Evolutionary conservation across 345 rosid species (phyloP).

Genomic region (Salix koriyanagi): DNA sequence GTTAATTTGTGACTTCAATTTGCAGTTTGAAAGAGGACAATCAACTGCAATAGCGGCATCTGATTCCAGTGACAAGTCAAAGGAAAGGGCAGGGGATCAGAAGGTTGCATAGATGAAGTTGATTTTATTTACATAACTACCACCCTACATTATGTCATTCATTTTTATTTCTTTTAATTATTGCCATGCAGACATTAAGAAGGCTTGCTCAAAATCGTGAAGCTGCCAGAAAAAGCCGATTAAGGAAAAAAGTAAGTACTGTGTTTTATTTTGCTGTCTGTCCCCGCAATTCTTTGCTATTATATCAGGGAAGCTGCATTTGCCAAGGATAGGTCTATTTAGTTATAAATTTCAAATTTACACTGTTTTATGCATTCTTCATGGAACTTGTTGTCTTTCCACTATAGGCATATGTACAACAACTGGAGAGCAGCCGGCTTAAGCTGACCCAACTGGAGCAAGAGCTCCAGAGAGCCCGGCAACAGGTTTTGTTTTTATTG

Average conservation of each 20-base stretch:
- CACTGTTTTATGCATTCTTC: not conserved
- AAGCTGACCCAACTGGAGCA: constrained; percentile 87
- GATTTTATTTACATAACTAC: not conserved
- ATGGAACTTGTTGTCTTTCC: constrained; percentile 1
- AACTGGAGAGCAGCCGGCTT: constrained; percentile 84
- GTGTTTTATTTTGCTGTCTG: not conserved
- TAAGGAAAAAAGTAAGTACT: constrained; percentile 76
- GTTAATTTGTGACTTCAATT: constrained; percentile 13
- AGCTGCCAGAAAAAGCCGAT: constrained; percentile 95
- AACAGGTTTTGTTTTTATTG: constrained; percentile 54
- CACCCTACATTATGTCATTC: not conserved
- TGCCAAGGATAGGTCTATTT: not conserved
- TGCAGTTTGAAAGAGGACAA: constrained; percentile 71
- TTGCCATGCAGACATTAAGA: constrained; percentile 59
- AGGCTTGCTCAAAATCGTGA: constrained; percentile 99
- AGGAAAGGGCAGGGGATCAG: constrained; percentile 74
- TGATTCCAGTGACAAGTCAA: constrained; percentile 89
- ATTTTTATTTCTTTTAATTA: not conserved
- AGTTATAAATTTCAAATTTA: not conserved
- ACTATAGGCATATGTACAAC: constrained; percentile 86
- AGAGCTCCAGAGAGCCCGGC: constrained; percentile 93
- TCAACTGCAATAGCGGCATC: constrained; percentile 43
- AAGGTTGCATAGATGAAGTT: constrained; percentile 44
- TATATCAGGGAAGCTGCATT: not conserved
- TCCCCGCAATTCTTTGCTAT: not conserved